Evolutionary conservation across 164 flowering plant species (phyloP), one percentile per base, ranked within the genome.

Genomic region (Stephania japonica): DNA sequence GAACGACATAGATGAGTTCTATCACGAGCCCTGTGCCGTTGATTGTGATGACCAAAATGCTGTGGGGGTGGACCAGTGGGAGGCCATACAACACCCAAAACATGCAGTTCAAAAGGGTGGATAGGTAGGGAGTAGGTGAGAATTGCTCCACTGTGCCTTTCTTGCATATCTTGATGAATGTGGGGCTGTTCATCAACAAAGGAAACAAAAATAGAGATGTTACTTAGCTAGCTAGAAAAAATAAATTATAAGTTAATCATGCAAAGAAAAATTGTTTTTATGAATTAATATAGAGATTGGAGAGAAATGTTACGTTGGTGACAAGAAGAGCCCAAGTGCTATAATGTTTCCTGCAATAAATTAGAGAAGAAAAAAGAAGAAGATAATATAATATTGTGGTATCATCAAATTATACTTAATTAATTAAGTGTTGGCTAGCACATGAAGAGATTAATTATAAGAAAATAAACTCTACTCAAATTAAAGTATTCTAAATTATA

Each of bases 61-160:
- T 87, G 56, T 89, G 70, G 0, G 92, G 93, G 78, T 84, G 87
- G 67, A 94, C 91, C 74, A 88, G 7, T 3, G 98, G 98, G 4
- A 94, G 76, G 0, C 94, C 98, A 75, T 94, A 92, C 44, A 89
- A 69, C 11, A 86, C 81, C 97, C 97, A 94, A 0, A 91, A 79
- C 87, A 90, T 80, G 86, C 92, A 90, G 75, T 89, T 91, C 11
- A 88, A 56, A 8, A 94, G 84, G 5, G 92, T 86, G 7, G 88
- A 94, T 1, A 94, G 77, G 78, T 94, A 92, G 53, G 97, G 95
- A 1, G 69, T 81, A 41, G 93, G 73, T 42, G 97, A 92, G 90
- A 80, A 92, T 44, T 88, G 88, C 75, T 89, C 95, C 72, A 92
- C 97, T 27, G 97, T 83, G 38, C 80, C 80, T 65, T 87, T 91